Evolutionary conservation across 2,329 filamentous ascomycete species (phyloP), one percentile per base, ranked within the genome.

Genomic region (Phialophora chinensis): DNA sequence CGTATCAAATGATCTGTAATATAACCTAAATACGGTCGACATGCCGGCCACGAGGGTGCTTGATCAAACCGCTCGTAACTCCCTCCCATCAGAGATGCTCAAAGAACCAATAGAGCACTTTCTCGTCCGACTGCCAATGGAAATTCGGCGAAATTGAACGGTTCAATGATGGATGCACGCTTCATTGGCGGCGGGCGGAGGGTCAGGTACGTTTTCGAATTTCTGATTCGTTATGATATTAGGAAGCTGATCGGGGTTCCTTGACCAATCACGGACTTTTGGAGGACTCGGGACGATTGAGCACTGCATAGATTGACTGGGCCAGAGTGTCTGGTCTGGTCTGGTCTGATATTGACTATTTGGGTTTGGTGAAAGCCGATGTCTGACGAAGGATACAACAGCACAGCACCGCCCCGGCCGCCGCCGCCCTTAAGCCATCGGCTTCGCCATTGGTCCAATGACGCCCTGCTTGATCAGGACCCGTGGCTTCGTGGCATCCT

Each of bases 391-490:
- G 12, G n/a, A 3, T 42, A 42, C 38, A n/a, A 42, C n/a, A n/a
- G n/a, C n/a, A n/a, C n/a, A n/a, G n/a, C n/a, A n/a, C n/a, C n/a
- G n/a, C n/a, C n/a, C n/a, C n/a, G n/a, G n/a, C n/a, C n/a, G 14
- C 5, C 12, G 14, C 14, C 14, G 17, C 4, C 25, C n/a, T 31
- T 60, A 86, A 42, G 85, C 76, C 72, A 86, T 75, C 20, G 94
- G 94, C 81, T 91, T 93, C 65, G 90, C 88, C 86, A 99, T 91
- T 49, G 95, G 91, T 74, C 88, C 86, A 78, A 99, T 93, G 72
- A 96, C 85, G 55, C 95, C 95, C 80, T 93, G 91, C 83, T 96
- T 97, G 77, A 97, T 83, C 78, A 98, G 83, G 71, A 98, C 86
- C 73, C 92, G 88, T 66, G 95, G 95, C 85, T 94, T 96, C 66